Evolutionary conservation across 78 protist species (phyloP), one percentile per base, ranked within the genome.

Genomic region (Reticulomyxa filosa): DNA sequence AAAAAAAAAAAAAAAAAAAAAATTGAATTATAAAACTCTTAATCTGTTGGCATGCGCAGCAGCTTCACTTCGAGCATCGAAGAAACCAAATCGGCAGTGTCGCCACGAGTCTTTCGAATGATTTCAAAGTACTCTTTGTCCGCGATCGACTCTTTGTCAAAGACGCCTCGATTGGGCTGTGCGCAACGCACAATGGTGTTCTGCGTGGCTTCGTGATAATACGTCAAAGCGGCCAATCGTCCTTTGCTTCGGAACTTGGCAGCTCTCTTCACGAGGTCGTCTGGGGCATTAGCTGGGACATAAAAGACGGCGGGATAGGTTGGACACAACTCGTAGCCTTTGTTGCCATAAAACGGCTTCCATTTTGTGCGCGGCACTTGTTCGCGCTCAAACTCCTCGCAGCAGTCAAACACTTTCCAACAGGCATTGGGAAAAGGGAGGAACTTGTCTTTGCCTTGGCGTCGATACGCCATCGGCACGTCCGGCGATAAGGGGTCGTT

Each of bases 21-120:
- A n/a, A n/a, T n/a, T n/a, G n/a, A n/a, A n/a, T n/a, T n/a, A n/a
- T n/a, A n/a, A n/a, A n/a, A n/a, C 73, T 3, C 8, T 64, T 20
- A 35, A 17, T 2, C 32, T 10, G 51, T 69, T 65, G 25, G 27
- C 73, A 22, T 22, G 11, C 6, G 73, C 73, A 7, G n/a, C 30
- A 5, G 46, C 27, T 5, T 63, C 38, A 3, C 68, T 46, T 25
- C 73, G 42, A 22, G 65, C 46, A 26, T 69, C 73, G 36, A 48
- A 10, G 50, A 69, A 32, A 48, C 23, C 6, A 65, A 17, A 13
- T 42, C 48, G 48, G 29, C 48, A 17, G 29, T 17, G 29, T 13
- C 48, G 29, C 17, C 48, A 17, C 48, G 29, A 13, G 48, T 17
- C 29, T 42, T 17, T 17, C 48, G 48, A 42, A 42, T 42, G 29